Base-by-base conservation (phyloP, 805 yeast species). In the Saturnispora sekii region DNA sequence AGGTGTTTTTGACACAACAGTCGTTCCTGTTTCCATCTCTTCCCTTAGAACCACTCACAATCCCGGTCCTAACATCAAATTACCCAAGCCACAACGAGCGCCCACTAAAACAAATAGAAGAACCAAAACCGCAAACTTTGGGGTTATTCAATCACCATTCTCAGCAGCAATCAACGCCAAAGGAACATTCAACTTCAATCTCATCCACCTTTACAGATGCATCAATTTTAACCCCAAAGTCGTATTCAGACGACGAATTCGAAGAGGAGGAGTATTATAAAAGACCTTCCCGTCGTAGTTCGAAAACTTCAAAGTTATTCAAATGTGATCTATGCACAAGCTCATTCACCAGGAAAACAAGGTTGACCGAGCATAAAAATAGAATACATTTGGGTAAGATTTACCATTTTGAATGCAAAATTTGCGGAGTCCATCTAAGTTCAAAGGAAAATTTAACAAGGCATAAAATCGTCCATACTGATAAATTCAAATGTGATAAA, bases 361-460 rank as follows among this genome's bases (percentile, higher is more conserved):
- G 62, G 38, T 46, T 59, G 12, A 53, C 53, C 7, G 58, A 57
- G 41, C 63, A 59, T 36, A 40, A 41, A 1, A 49, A 45, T 32
- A 49, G 58, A 31, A 50, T 52, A 11, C 63, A 59, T 39, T 42
- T 50, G 34, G 58, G 56, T 10, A 44, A 49, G 35, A 45, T 42
- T 33, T 45, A 48, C 4, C 48, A 43, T 30, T 59, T 45, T 34
- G 43, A 45, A 28, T 59, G 63, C 43, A 38, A 46, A 10, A 30
- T 43, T 8, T 59, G 63, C 41, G 45, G 48, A 11, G 55, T 53
- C 17, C 21, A 45, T n/a, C 46, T 56, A 40, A 46, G 54, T 46
- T 48, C 61, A 18, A 53, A 54, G 45, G 61, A 57, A 37, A 57
- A 59, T 35, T 45, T 59, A 32, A 58, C 59, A 28, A 51, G 63